phyloP scores from a whole-genome alignment of 208 protist genomes.

The Leishmania tarentolae region DNA sequence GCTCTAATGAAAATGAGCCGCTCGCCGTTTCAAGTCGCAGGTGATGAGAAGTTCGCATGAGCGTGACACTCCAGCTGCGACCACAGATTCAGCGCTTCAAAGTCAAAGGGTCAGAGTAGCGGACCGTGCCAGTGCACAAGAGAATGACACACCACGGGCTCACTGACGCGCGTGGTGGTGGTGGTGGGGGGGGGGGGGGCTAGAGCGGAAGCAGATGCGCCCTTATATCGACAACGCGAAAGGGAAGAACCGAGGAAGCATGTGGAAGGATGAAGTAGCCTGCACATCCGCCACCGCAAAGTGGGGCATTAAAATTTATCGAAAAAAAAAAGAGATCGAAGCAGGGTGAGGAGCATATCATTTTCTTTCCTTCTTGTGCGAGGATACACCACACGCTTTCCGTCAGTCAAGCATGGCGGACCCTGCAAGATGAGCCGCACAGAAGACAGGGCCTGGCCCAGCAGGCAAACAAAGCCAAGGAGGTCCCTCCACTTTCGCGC shows the following conservation, averaged over 20 bases:
- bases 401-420: neutral
- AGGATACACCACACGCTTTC: neutral
- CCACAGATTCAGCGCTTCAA: neutral
- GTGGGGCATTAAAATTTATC: neutral
- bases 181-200: too few species aligned
- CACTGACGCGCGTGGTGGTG: neutral
- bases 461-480: neutral
- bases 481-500: neutral
- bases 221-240: neutral
- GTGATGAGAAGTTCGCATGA: neutral
- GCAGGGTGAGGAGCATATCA: neutral
- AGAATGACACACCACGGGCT: neutral
- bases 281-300: neutral
- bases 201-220: neutral
- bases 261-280: neutral
- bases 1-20: conserved; percentile 17
- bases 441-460: neutral
- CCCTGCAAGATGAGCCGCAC: neutral
- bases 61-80: neutral
- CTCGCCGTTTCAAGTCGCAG: neutral
- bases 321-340: too few species aligned
- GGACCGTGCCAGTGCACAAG: neutral
- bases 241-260: too few species aligned
- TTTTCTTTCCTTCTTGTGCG: neutral
- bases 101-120: neutral